phyloP scores from a whole-genome alignment of 2,329 filamentous ascomycete species.

The Ambrosiella cleistominuta region DNA sequence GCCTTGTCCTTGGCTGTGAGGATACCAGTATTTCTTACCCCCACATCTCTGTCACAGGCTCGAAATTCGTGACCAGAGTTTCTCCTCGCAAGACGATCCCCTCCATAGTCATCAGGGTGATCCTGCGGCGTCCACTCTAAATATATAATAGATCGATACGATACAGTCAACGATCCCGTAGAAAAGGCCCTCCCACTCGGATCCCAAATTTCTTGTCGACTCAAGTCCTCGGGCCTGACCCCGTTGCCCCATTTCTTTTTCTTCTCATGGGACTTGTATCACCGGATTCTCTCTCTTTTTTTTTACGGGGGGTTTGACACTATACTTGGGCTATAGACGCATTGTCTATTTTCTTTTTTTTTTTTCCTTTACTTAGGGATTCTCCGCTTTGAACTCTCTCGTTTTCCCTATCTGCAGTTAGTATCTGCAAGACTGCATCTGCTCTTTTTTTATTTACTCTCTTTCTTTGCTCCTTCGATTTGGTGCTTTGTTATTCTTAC shows the following conservation, averaged over 20 bases:
- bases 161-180: background rate
- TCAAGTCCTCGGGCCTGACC: background rate
- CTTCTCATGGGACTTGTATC: background rate
- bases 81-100: background rate
- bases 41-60: background rate
- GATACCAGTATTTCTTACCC: background rate
- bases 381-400: background rate
- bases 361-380: background rate
- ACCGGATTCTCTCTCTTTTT: background rate
- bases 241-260: background rate
- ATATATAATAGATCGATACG: background rate
- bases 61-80: background rate
- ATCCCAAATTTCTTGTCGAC: background rate
- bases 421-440: background rate
- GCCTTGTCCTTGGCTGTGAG: background rate
- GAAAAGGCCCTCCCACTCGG: background rate
- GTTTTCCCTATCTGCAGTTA: background rate
- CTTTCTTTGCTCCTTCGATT: background rate
- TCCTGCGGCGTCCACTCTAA: background rate
- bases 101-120: background rate
- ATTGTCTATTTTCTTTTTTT: background rate
- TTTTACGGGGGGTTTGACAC: background rate
- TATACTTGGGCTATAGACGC: background rate
- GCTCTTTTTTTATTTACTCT: conserved; percentile 5
- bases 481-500: background rate